Conservation (phyloP, 352 stramenopile genomes). For the Globisporangium splendens region DNA sequence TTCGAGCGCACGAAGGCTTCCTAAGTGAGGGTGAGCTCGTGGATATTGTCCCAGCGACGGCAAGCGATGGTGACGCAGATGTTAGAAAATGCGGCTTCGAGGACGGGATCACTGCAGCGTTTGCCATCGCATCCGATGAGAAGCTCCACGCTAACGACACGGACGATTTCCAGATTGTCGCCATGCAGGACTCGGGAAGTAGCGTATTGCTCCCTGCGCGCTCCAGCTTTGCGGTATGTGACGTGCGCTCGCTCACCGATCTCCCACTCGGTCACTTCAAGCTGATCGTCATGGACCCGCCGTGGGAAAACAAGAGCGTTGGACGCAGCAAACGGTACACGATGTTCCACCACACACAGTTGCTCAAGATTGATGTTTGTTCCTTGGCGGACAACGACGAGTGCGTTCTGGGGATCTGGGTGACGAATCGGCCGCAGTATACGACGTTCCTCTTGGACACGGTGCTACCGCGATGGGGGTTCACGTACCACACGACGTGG, state of each 20-base stretch:
- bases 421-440: constrained; percentile 67
- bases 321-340: constrained; percentile 45
- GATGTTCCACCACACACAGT: constrained; percentile 56
- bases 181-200: background rate
- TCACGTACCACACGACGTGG: constrained; percentile 56
- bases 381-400: constrained; percentile 26
- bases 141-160: constrained; percentile 10
- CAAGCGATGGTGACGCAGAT: constrained; percentile 2
- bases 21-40: constrained; percentile 14
- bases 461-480: constrained; percentile 56
- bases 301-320: constrained; percentile 81
- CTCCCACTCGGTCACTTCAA: constrained; percentile 18
- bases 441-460: constrained; percentile 51
- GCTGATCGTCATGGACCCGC: constrained; percentile 67
- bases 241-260: constrained; percentile 19
- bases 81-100: background rate
- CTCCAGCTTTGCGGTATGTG: constrained; percentile 20
- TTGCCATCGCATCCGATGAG: background rate
- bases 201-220: constrained; percentile 22
- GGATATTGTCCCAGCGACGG: constrained; percentile 8
- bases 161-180: constrained; percentile 15
- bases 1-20: constrained; percentile 18
- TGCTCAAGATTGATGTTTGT: constrained; percentile 41
- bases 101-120: background rate
- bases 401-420: constrained; percentile 68